These are phyloP conservation scores for Colletotrichum filicis DNA, from an alignment of 2,329 filamentous ascomycete genomes.

Conservation along the genomic window DNA sequence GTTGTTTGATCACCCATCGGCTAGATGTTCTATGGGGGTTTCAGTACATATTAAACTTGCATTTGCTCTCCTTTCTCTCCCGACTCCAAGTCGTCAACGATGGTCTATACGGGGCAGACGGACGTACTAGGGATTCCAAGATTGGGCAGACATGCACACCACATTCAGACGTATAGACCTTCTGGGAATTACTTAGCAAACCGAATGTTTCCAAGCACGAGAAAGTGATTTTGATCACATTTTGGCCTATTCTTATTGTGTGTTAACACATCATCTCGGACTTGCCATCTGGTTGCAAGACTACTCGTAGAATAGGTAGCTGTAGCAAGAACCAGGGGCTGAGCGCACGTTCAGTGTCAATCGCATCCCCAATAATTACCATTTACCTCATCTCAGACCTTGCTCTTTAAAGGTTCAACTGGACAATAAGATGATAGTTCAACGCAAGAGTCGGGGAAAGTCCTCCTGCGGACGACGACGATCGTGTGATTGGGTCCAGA, in stretches of 20 bases:
- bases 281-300: background rate
- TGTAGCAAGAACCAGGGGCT: background rate
- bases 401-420: background rate
- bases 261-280: background rate
- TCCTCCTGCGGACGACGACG: background rate
- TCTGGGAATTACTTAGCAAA: background rate
- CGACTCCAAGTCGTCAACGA: background rate
- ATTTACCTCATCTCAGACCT: background rate
- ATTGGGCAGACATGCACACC: too few species aligned
- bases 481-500: background rate
- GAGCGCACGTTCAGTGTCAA: background rate
- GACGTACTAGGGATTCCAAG: background rate
- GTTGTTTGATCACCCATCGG: background rate
- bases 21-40: background rate
- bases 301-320: background rate
- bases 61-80: background rate
- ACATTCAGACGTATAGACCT: background rate
- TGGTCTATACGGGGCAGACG: background rate
- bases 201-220: background rate
- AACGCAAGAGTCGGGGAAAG: background rate
- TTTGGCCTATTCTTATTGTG: background rate
- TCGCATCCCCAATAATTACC: too few species aligned
- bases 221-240: background rate
- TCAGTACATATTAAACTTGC: background rate
- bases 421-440: background rate